These are phyloP conservation scores for Globisporangium sylvaticum DNA, from an alignment of 352 stramenopile genomes.

Conservation along the genomic window DNA sequence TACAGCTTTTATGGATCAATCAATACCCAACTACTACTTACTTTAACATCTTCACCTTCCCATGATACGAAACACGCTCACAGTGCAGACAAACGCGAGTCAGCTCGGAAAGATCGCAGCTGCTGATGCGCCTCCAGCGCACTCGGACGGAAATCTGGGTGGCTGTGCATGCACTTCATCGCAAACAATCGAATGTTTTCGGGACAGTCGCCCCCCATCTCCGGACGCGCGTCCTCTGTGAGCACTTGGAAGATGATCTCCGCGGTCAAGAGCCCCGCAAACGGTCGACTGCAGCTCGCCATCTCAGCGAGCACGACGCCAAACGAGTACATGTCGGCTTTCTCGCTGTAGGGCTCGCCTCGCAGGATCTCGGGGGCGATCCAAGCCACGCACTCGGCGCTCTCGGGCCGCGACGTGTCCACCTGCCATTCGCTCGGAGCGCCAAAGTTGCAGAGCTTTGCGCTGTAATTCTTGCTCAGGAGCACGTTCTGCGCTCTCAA, in stretches of 20 bases:
- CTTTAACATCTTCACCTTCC: not conserved
- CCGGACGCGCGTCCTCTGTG: conserved; percentile 35
- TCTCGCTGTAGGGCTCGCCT: conserved; percentile 78
- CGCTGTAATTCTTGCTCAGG: conserved; percentile 51
- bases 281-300: conserved; percentile 56
- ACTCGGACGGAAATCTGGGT: conserved; percentile 3
- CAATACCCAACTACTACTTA: not conserved
- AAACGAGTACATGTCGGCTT: conserved; percentile 86
- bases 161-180: conserved; percentile 3
- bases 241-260: conserved; percentile 66
- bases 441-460: conserved; percentile 82
- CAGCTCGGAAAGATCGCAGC: conserved; percentile 1
- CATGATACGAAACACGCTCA: not conserved
- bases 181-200: conserved; percentile 41
- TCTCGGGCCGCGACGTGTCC: conserved; percentile 68
- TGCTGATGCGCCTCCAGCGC: conserved; percentile 8
- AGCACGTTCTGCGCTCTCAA: conserved; percentile 79
- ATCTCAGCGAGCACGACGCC: conserved; percentile 77
- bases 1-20: not conserved
- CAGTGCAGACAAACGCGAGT: conserved; percentile 1
- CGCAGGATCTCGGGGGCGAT: conserved; percentile 75
- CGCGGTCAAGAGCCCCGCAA: conserved; percentile 61
- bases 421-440: conserved; percentile 71
- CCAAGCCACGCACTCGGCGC: conserved; percentile 79
- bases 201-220: conserved; percentile 48